Base-by-base conservation (phyloP, 139 green algal genomes). In the Desmodesmus armatus region DNA sequence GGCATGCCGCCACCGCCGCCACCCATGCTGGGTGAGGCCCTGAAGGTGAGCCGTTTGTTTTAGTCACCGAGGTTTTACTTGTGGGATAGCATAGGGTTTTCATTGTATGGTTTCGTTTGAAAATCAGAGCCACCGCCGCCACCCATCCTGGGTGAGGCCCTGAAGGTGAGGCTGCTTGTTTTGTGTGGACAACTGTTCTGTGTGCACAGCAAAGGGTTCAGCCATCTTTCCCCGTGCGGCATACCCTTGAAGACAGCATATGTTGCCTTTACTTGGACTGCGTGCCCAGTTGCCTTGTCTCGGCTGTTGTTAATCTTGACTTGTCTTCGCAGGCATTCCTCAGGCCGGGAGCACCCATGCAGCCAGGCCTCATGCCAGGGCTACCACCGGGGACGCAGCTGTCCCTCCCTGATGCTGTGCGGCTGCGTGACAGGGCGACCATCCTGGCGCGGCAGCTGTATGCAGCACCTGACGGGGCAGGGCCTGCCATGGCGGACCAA, bases 361-460 rank as follows among this genome's bases (percentile, higher is more conserved):
- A 21, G 17, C 74, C 53, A 3, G 51, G 53, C n/a, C n/a, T n/a
- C 13, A 39, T 74, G 76, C 69, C 37, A 47, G 62, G 40, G 69
- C 60, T 51, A 35, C 72, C 39, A 23, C 76, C 27, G 13, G 74
- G 47, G 71, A 70, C 53, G 47, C 82, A 80, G 75, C 86, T 92
- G 62, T 84, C 21, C 40, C 80, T 90, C 27, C 65, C 65, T 23
- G 87, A 92, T 76, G 83, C 84, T 80, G 65, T 89, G 29, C 90
- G 92, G 60, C 87, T 98, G 21, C 86, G 95, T 3, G 93, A 98
- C 89, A 86, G 95, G 31, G 82, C 85, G 75, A 96, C 94, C 73
- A 97, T 97, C 87, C 89, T 98, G 78, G 92, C 95, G 3, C 91
- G 95, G 3, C 95, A 98, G 51, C 80, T 98, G 85, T 96, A 94